Conservation (phyloP, 192 early-diverging fungal genomes). For the Chytriomyces sp. region DNA sequence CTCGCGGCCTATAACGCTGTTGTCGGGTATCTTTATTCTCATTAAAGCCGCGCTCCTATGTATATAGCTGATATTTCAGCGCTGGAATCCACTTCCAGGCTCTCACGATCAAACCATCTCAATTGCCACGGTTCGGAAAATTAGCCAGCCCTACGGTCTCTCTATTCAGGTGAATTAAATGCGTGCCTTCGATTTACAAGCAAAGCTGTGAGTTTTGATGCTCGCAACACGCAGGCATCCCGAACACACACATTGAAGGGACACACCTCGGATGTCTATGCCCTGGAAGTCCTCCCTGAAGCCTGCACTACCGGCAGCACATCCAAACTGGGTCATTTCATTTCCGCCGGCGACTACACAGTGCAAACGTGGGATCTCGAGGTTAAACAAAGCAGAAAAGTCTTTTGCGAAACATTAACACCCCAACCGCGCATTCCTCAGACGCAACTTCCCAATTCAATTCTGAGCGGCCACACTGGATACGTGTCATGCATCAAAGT, state of each 20-base stretch:
- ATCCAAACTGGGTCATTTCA: conserved; percentile 26
- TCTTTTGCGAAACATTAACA: no score
- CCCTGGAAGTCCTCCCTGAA: conserved; percentile 44
- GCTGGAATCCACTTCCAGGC: conserved; percentile 28
- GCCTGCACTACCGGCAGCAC: background rate
- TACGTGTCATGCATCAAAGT: conserved; percentile 54
- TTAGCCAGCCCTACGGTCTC: no score
- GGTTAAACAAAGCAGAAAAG: conserved; percentile 27
- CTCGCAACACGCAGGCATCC: background rate
- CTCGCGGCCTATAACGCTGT: background rate
- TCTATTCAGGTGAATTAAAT: conserved; percentile 30
- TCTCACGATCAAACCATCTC: conserved; percentile 59
- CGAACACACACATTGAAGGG: conserved; percentile 34
- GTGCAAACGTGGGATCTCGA: conserved; percentile 53
- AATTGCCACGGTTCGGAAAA: conserved; percentile 39
- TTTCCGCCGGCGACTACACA: conserved; percentile 58
- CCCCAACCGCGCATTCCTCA: no score
- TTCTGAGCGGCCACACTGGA: conserved; percentile 50
- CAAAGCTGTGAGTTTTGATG: background rate
- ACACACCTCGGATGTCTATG: conserved; percentile 56
- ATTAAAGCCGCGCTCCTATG: background rate
- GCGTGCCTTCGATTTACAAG: conserved; percentile 1
- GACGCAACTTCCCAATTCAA: background rate
- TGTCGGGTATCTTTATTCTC: conserved; percentile 27
- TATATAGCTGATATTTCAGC: no score